Conservation (phyloP, 305 asterid species). For the Fraxinus greggii region DNA sequence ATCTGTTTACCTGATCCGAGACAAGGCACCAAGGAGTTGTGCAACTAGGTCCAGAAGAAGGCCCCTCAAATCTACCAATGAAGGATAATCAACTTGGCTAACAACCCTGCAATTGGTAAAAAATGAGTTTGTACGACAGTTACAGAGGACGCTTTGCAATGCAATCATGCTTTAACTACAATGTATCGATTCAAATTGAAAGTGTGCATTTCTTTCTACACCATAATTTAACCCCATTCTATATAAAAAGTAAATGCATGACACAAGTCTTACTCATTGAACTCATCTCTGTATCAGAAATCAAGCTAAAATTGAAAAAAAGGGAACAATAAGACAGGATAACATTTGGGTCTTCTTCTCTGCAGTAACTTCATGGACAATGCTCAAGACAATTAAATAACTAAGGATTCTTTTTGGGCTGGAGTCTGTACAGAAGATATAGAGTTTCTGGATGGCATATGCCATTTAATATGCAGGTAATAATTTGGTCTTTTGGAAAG, state of each 20-base stretch:
- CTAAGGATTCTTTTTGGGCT: not conserved
- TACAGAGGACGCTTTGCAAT: constrained; percentile 5
- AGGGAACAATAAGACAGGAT: not conserved
- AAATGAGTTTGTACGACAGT: constrained; percentile 11
- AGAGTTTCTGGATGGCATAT: constrained; percentile 4
- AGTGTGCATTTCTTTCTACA: constrained; percentile 2
- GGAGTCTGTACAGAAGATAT: constrained; percentile 14
- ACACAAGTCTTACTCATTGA: not conserved
- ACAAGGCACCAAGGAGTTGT: constrained; percentile 96
- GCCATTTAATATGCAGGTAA: not conserved
- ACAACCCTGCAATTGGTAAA: constrained; percentile 69
- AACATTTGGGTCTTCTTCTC: constrained; percentile 3
- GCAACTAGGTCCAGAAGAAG: constrained; percentile 98
- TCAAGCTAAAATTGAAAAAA: not conserved
- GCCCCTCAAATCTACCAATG: constrained; percentile 97
- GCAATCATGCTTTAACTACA: constrained; percentile 10
- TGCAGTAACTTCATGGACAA: not conserved
- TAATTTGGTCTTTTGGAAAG: constrained; percentile 11
- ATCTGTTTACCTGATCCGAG: constrained; percentile 78
- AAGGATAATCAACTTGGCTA: constrained; percentile 98
- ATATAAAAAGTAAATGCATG: not conserved
- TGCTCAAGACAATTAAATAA: not conserved
- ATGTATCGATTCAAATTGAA: constrained; percentile 7
- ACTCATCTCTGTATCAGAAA: constrained; percentile 1
- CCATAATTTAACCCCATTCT: not conserved